Percentiles rank a stretch among this genome's conserved stretches.
Conservation (phyloP, 176 grass and related monocot species). For the Saccharum spontaneum region DNA sequence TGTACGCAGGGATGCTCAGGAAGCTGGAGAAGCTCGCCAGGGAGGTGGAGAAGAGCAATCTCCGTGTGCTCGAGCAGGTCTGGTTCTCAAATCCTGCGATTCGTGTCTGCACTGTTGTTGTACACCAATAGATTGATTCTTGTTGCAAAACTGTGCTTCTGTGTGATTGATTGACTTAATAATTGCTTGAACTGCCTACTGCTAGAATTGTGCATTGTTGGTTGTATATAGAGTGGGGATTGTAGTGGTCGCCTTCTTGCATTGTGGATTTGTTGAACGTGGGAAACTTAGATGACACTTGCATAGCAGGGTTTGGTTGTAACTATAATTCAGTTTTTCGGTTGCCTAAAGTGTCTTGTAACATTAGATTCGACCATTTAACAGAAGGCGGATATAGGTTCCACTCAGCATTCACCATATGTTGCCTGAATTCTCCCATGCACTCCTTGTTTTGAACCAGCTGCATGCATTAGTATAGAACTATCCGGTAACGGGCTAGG, state of each 20-base stretch:
- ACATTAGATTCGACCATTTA: not conserved
- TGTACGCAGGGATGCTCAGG: slow-evolving; percentile 63
- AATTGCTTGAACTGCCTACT: not conserved
- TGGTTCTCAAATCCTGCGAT: not conserved
- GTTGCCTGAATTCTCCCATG: not conserved
- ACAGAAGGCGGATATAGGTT: not conserved
- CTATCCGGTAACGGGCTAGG: no score
- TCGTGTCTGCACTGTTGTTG: not conserved
- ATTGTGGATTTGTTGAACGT: not conserved
- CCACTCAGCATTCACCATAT: not conserved
- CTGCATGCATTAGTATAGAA: not conserved
- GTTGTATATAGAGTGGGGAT: not conserved
- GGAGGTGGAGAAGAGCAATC: slow-evolving; percentile 63
- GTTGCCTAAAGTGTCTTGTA: slow-evolving; percentile 2
- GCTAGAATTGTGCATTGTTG: not conserved
- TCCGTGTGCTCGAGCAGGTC: slow-evolving; percentile 62
- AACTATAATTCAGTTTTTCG: not conserved
- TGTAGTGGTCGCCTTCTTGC: not conserved
- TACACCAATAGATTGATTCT: not conserved
- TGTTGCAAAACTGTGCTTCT: not conserved
- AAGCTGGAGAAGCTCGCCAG: slow-evolving; percentile 59
- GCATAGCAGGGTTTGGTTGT: not conserved
- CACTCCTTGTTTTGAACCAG: not conserved
- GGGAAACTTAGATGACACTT: not conserved
- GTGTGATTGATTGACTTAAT: not conserved